Evolutionary conservation across 2,329 filamentous ascomycete species (phyloP).

Genomic region (Blastomyces parvus): DNA sequence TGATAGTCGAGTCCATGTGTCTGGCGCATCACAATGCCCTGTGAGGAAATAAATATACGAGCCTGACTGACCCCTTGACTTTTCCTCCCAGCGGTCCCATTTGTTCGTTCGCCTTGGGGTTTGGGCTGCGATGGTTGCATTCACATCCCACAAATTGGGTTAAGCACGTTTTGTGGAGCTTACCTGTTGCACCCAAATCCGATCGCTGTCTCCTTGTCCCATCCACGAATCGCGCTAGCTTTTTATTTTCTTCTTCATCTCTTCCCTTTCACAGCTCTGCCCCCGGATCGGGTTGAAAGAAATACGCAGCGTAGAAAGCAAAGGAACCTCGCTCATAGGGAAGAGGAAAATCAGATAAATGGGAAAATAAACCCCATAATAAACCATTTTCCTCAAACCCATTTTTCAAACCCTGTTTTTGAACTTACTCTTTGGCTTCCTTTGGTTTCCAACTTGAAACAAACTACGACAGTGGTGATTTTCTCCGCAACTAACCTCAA

Average conservation of each 20-base stretch:
- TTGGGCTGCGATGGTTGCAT: conserved; percentile 5
- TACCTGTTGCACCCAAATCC: background rate
- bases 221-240: background rate
- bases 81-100: background rate
- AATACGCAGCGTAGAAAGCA: too few species aligned
- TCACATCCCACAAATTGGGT: conserved; percentile 3
- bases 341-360: background rate
- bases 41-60: background rate
- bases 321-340: background rate
- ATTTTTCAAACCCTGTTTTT: background rate
- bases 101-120: background rate
- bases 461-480: background rate
- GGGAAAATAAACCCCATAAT: background rate
- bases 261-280: background rate
- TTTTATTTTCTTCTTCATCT: background rate
- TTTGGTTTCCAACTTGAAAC: background rate
- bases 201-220: background rate
- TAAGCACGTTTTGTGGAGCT: conserved; percentile 5
- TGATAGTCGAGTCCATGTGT: background rate
- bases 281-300: background rate
- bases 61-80: background rate
- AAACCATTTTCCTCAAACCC: background rate
- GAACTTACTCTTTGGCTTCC: background rate
- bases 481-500: background rate
- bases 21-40: background rate